Evolutionary conservation across 2,329 filamentous ascomycete genomes (phyloP), one percentile per base, ranked within the genome.

Genomic region (Penicillium sp.): DNA sequence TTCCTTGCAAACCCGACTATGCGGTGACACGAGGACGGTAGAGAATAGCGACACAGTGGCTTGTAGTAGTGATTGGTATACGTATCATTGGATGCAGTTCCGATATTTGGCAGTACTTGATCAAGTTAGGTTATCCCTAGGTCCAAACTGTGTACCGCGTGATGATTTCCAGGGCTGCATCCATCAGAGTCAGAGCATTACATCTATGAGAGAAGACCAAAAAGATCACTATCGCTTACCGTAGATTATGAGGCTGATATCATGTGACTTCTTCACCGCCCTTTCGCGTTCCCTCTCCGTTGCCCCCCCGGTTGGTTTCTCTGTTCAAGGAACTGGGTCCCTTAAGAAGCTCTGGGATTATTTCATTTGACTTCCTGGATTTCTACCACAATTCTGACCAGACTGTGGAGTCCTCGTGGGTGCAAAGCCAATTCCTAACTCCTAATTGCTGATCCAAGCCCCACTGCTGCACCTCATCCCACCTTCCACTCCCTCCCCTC

Each of bases 201-300:
- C 5, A 31, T 47, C n/a, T 39, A 27, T 31, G 19, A 33, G 2
- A 19, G 13, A 11, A 21, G 46, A 55, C 50, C 53, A 45, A 16
- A 25, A 38, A 48, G 31, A 55, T 49, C 53, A 55, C 57, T 57
- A 38, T 53, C 4, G 1, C 5, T 11, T 1, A 31, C 41, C 27
- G 54, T 54, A 33, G 2, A 5, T n/a, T 11, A 49, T 63, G 63
- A 69, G 61, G 59, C 60, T 65, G 62, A 65, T 60, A 65, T 68
- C 64, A 66, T 61, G 67, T 69, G 64, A 60, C 57, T 39, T 23
- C 21, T 59, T 69, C 67, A 70, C 68, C 67, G 68, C 68, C 66
- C 60, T 66, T 70, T 68, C 58, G 39, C 48, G 51, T 59, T 50
- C 33, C 45, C 62, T 62, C 63, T 59, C 57, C 52, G 41, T 58